These are phyloP conservation scores for Ustulina deusta DNA, from an alignment of 2,329 filamentous ascomycete genomes.

Conservation along the genomic window DNA sequence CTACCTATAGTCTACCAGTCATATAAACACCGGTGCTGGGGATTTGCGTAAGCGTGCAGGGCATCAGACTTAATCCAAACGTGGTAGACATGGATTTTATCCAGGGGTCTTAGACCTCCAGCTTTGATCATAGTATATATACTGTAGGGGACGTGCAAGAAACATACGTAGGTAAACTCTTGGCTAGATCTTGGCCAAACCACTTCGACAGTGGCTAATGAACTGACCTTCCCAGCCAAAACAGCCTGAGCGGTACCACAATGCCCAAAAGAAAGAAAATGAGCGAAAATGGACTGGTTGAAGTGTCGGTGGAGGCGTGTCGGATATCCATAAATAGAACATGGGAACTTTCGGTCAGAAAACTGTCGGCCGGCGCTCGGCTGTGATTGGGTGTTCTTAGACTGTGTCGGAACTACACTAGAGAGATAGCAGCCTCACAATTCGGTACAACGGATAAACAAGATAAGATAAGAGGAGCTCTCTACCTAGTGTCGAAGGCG, in stretches of 20 bases:
- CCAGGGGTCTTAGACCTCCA: slow-evolving; percentile 9
- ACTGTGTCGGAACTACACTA: background rate
- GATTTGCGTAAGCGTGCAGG: slow-evolving; percentile 19
- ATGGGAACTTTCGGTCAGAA: slow-evolving; percentile 20
- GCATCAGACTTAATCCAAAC: slow-evolving; percentile 15
- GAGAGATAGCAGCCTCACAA: slow-evolving; percentile 5
- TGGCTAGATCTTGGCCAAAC: slow-evolving; percentile 8
- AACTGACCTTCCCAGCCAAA: background rate
- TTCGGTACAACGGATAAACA: background rate
- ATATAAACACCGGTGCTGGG: background rate
- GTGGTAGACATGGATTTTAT: slow-evolving; percentile 14
- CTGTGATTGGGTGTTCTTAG: slow-evolving; percentile 5
- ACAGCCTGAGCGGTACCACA: background rate
- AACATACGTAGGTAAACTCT: background rate
- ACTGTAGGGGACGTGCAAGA: background rate
- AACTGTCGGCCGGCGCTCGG: background rate
- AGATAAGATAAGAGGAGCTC: no score
- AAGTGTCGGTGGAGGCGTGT: slow-evolving; percentile 14
- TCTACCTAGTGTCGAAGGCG: slow-evolving; percentile 15
- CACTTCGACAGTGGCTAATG: background rate
- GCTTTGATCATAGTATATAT: background rate
- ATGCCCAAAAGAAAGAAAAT: background rate
- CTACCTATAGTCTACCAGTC: background rate
- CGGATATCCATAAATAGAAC: slow-evolving; percentile 35
- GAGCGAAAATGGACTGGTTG: slow-evolving; percentile 6